A percentile compares a stretch with the other conserved stretches of the same genome.
Conservation (phyloP, 208 protist species). For the Trypanosoma vivax region DNA sequence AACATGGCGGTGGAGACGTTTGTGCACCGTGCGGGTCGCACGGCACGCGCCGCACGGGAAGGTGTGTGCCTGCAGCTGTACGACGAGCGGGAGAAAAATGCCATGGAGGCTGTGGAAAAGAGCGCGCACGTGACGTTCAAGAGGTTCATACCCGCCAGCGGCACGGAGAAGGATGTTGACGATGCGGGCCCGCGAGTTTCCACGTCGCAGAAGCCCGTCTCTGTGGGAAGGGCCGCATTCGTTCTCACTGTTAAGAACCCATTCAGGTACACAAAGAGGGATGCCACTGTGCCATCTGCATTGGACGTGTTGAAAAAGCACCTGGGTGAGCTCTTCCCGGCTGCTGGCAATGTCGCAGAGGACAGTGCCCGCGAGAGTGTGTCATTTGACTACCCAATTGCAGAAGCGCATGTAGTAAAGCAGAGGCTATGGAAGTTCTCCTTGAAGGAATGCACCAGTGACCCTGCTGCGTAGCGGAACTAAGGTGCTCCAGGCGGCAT, state of each 20-base stretch:
- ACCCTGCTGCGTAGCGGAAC: too few species aligned
- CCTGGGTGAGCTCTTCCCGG: constrained; percentile 29
- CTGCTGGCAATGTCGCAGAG: constrained; percentile 20
- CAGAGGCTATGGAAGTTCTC: constrained; percentile 80
- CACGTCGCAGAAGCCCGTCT: neutral
- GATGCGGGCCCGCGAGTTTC: neutral
- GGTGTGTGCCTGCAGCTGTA: constrained; percentile 90
- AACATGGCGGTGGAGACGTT: constrained; percentile 89
- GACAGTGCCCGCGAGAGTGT: constrained; percentile 35
- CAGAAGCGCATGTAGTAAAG: constrained; percentile 50
- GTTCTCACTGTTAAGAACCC: constrained; percentile 62
- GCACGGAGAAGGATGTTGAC: constrained; percentile 4
- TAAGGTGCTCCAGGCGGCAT: neutral
- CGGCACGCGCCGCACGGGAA: constrained; percentile 82
- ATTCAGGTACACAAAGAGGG: constrained; percentile 51
- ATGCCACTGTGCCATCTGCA: constrained; percentile 44
- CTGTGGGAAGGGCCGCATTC: constrained; percentile 13
- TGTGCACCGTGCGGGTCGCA: constrained; percentile 95
- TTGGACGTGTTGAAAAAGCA: constrained; percentile 54
- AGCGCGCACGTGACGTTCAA: constrained; percentile 62
- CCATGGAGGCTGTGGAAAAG: constrained; percentile 53
- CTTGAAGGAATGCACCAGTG: constrained; percentile 47
- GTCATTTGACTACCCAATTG: constrained; percentile 38
- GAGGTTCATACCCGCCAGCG: constrained; percentile 16
- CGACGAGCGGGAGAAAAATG: constrained; percentile 32